Evolutionary conservation across 163 green algal species (phyloP), one percentile per base, ranked within the genome.

Genomic region (Scenedesmus sp.): DNA sequence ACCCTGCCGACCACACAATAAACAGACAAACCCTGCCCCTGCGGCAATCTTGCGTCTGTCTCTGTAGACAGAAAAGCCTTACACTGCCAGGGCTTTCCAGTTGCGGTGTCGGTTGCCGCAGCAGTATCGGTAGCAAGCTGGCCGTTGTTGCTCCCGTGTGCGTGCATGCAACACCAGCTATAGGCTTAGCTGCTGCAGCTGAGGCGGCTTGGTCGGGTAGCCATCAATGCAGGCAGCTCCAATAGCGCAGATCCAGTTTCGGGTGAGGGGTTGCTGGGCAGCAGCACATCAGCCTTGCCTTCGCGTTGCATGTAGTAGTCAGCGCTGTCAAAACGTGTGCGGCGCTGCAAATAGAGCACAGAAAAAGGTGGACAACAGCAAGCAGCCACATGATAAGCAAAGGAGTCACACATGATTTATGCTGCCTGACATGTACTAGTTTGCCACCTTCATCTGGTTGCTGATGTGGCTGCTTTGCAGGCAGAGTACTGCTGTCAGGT

Each of bases 281-380:
- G 30, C 5, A 76, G 65, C 15, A 18, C 65, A 16, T 40, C 65
- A 18, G 65, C 1, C 7, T 76, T 76, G 65, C 65, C 65, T n/a
- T 76, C 65, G 7, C 30, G 65, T 40, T 76, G 65, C 65, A 76
- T 76, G 65, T 76, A 76, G 65, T 76, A 76, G 65, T 76, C 65
- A 40, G 65, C 65, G 7, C 65, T 76, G 65, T 76, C 65, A 18
- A 76, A 76, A 7, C 40, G 65, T 20, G 65, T 76, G 65, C 65
- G 65, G 30, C 65, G 65, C 65, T 76, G 30, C 65, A 76, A 72
- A 30, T 76, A 18, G 30, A 10, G 2, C 7, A 7, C 65, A 40
- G 30, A 37, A 20, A 7, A 26, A 16, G 16, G 18, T 40, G 30
- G 16, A 40, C 30, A 76, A 30, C 65, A 40, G 12, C 56, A 70